Conservation (phyloP, 768 basidiomycete genomes). For the Mycena leptocephala region DNA sequence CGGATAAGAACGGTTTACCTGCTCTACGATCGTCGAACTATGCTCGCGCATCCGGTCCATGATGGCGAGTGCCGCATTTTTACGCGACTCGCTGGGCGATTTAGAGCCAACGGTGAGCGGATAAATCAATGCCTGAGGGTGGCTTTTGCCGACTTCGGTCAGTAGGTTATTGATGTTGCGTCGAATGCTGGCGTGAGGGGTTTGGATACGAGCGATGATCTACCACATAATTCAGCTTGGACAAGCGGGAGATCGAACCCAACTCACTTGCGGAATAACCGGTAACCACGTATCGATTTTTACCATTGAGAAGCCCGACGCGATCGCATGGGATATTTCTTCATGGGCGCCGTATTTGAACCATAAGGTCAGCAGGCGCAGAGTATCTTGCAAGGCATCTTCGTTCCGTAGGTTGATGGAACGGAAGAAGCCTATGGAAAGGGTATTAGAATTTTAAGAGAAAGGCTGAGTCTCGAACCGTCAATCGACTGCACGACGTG, state of each 20-base stretch:
- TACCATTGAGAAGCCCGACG: slow-evolving; percentile 89
- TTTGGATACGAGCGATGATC: slow-evolving; percentile 99
- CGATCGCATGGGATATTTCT: slow-evolving; percentile 92
- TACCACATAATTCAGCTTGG: slow-evolving; percentile 46
- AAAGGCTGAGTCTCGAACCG: slow-evolving; percentile 59
- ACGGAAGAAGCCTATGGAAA: slow-evolving; percentile 87
- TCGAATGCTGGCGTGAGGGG: slow-evolving; percentile 89
- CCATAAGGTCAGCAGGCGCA: slow-evolving; percentile 95
- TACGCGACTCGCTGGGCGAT: slow-evolving; percentile 90
- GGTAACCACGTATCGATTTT: slow-evolving; percentile 99
- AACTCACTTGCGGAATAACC: slow-evolving; percentile 93
- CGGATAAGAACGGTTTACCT: slow-evolving; percentile 60
- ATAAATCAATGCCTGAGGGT: slow-evolving; percentile 98
- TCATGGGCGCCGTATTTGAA: slow-evolving; percentile 96
- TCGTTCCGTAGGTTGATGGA: slow-evolving; percentile 93
- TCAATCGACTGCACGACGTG: slow-evolving; percentile 95
- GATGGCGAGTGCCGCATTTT: slow-evolving; percentile 89
- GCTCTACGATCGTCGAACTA: slow-evolving; percentile 88
- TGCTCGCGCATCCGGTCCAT: slow-evolving; percentile 97
- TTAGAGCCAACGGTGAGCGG: slow-evolving; percentile 97
- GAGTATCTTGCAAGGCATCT: slow-evolving; percentile 94
- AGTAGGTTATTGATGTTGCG: slow-evolving; percentile 92
- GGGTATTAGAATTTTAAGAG: background rate
- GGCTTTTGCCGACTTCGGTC: slow-evolving; percentile 96
- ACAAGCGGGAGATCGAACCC: background rate